phyloP scores from a whole-genome alignment of 83 land plant species.

The Picea engelmannii region DNA sequence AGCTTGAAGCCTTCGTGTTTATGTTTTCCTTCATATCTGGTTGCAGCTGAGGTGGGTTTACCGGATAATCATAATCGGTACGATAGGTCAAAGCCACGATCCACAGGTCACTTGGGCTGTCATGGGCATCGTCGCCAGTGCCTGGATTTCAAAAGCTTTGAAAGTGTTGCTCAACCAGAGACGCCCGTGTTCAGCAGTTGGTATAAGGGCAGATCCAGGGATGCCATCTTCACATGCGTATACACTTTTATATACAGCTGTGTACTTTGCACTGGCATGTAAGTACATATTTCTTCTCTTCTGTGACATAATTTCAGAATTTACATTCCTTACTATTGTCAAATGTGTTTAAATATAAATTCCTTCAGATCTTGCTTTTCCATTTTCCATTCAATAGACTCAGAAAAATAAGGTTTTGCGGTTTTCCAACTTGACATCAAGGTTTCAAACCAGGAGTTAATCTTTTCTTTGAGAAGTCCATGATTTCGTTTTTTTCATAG shows the following conservation, averaged over 20 bases:
- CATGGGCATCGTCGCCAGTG: slow-evolving; percentile 52
- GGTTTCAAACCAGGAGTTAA: no score
- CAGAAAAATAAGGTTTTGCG: no score
- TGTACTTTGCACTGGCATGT: slow-evolving; percentile 44
- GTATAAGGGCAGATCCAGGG: slow-evolving; percentile 57
- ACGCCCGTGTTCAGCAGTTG: slow-evolving; percentile 31
- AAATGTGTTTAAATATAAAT: no score
- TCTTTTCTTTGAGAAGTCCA: no score
- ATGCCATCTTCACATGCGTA: slow-evolving; percentile 96
- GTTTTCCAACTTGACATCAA: no score
- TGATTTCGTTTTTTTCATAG: no score
- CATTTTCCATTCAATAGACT: no score
- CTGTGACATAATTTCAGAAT: no score
- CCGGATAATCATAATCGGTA: slow-evolving; percentile 23
- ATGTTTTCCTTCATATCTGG: neutral
- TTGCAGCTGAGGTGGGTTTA: slow-evolving; percentile 71
- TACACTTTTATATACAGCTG: slow-evolving; percentile 42
- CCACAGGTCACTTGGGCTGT: slow-evolving; percentile 61
- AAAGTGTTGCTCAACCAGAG: slow-evolving; percentile 65
- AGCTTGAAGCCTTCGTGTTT: neutral
- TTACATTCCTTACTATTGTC: no score
- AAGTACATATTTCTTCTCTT: neutral
- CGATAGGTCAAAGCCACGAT: slow-evolving; percentile 65
- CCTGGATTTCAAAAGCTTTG: slow-evolving; percentile 39
- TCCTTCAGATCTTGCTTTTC: no score